Base-by-base conservation (phyloP, 768 basidiomycete species). In the Auriscalpium orientale region DNA sequence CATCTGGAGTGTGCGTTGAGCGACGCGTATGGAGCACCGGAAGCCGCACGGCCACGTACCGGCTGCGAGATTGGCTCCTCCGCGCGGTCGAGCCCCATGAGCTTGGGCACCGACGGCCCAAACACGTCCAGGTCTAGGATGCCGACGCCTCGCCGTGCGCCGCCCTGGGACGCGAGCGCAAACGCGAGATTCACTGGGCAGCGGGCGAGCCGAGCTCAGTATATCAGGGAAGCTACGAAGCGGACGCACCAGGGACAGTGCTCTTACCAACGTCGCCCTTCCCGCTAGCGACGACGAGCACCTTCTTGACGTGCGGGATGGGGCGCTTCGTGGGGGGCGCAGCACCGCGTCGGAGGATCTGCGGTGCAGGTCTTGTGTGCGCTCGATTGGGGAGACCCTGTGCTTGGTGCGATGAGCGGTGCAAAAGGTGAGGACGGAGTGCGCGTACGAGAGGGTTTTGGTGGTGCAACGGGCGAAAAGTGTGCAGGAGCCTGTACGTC, bases 181-280 rank as follows among this genome's bases (percentile, higher is more conserved):
- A 87, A 87, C 4, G 89, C 92, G 18, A 94, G 78, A 63, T 94
- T 95, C 8, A 88, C 91, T 91, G 66, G 22, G 18, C 13, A 33
- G 45, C 18, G 22, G 21, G 46, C 35, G 49, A 22, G 33, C n/a
- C 28, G 28, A 46, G 45, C 44, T 51, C n/a, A n/a, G 51, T 51
- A 15, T 38, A 33, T 36, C 11, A 43, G 21, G 13, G 37, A 9
- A 28, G 47, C 55, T 3, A 16, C 3, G n/a, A 38, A 4, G 49
- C 11, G 22, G 33, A 65, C 79, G 40, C 58, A 94, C 93, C 88
- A 55, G 94, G 90, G 35, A 98, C 76, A 0, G 93, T 98, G 58
- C 91, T 93, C 71, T 97, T 98, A 16, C 95, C 95, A 16, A 97
- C 95, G 2, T 95, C 95, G 22, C 95, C 95, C 66, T 98, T 98